These are phyloP conservation scores for Candida endomychidarum DNA, from an alignment of 805 yeast species.

Conservation along the genomic window DNA sequence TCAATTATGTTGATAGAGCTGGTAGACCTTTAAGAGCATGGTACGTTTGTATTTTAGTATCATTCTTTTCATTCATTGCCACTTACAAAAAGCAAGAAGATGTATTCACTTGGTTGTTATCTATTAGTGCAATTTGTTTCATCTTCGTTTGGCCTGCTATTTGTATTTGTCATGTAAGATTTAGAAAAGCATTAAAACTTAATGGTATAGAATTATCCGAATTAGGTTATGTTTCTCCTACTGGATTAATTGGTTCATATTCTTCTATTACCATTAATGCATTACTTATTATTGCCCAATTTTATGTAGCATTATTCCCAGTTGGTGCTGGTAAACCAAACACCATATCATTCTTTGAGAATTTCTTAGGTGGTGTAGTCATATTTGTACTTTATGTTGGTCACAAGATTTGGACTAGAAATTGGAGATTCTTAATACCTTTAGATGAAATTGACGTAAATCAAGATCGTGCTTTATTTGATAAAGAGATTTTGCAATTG, in stretches of 20 bases:
- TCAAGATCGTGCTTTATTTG: constrained; percentile 31
- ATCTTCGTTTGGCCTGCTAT: constrained; percentile 45
- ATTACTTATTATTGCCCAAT: constrained; percentile 41
- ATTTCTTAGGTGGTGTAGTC: constrained; percentile 35
- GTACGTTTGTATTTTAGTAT: constrained; percentile 31
- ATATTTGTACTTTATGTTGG: constrained; percentile 30
- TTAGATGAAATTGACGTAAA: constrained; percentile 32
- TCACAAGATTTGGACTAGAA: constrained; percentile 31
- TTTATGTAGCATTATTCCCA: constrained; percentile 46
- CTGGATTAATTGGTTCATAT: constrained; percentile 41
- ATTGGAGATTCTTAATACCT: constrained; percentile 29
- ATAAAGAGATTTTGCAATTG: constrained; percentile 33
- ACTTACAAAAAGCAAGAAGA: constrained; percentile 39
- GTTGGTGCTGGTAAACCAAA: constrained; percentile 27
- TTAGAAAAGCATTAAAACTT: constrained; percentile 37
- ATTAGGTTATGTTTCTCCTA: constrained; percentile 37
- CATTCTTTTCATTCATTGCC: constrained; percentile 41
- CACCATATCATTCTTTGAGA: constrained; percentile 31
- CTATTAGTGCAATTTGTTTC: constrained; percentile 43
- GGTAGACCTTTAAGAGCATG: constrained; percentile 45
- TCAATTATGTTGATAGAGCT: constrained; percentile 39
- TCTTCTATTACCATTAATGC: constrained; percentile 32
- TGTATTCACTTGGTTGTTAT: constrained; percentile 43
- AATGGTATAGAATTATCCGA: constrained; percentile 27
- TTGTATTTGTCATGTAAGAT: constrained; percentile 40